Conservation (phyloP, 495 filamentous ascomycete genomes). For the Aspergillus panamensis region DNA sequence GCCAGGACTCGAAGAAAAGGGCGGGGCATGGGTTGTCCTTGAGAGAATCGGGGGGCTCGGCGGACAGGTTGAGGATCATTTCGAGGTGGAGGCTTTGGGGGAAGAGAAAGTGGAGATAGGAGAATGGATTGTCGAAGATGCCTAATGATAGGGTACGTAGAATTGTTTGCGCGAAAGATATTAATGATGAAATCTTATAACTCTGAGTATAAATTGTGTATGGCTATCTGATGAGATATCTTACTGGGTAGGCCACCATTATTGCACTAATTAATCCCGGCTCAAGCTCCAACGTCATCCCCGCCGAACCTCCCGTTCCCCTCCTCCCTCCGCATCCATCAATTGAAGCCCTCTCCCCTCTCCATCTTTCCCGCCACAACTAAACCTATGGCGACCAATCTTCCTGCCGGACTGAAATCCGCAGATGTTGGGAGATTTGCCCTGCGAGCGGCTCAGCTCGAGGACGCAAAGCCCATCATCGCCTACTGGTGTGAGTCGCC, state of each 20-base stretch:
- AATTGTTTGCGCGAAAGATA: too few species aligned
- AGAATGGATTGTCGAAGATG: conserved; percentile 46
- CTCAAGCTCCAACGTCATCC: conserved; percentile 24
- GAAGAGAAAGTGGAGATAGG: conserved; percentile 64
- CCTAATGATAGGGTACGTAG: conserved; percentile 15
- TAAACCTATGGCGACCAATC: conserved; percentile 59
- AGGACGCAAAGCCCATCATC: conserved; percentile 76
- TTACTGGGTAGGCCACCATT: too few species aligned
- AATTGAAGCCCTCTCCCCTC: background rate
- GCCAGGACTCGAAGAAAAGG: conserved; percentile 44
- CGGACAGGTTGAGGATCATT: conserved; percentile 48
- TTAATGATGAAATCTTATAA: too few species aligned
- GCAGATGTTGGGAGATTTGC: conserved; percentile 79
- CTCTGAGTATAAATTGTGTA: too few species aligned
- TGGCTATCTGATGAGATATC: too few species aligned
- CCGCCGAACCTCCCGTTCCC: conserved; percentile 4
- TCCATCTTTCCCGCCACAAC: background rate
- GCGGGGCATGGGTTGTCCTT: conserved; percentile 74
- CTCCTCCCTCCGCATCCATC: conserved; percentile 2
- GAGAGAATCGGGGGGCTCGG: conserved; percentile 62
- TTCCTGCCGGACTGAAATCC: conserved; percentile 72
- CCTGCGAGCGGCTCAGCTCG: conserved; percentile 76
- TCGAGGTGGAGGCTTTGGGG: conserved; percentile 66
- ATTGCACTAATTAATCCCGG: too few species aligned
- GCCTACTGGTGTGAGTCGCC: conserved; percentile 84